phyloP scores from a whole-genome alignment of 176 grass and related monocot species.

The Bothriochloa decipiens region DNA sequence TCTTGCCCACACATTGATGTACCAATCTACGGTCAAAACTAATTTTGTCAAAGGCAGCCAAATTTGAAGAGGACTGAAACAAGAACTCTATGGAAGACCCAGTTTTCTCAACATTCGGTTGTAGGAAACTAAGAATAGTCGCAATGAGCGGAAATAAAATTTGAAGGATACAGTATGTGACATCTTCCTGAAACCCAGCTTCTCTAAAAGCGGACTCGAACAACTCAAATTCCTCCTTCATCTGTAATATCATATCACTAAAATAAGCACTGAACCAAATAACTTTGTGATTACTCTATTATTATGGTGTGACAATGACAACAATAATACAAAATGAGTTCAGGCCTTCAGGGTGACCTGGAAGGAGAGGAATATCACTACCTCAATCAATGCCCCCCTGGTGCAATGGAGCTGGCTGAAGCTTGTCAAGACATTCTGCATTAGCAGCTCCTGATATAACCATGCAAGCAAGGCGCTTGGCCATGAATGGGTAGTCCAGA shows the following conservation, averaged over 20 bases:
- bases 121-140: not conserved
- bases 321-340: not conserved
- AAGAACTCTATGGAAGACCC: conserved; percentile 38
- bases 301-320: conserved; percentile 1
- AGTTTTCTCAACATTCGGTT: not conserved
- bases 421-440: conserved; percentile 74
- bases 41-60: conserved; percentile 14
- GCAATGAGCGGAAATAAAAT: not conserved
- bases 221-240: conserved; percentile 66
- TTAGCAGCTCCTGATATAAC: conserved; percentile 67
- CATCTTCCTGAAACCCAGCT: conserved; percentile 59
- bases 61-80: conserved; percentile 25
- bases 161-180: conserved; percentile 74
- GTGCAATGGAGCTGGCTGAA: conserved; percentile 69
- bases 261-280: conserved; percentile 19
- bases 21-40: conserved; percentile 78
- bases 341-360: not conserved
- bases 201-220: conserved; percentile 62
- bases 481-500: conserved; percentile 64
- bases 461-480: conserved; percentile 86
- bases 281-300: conserved; percentile 10
- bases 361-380: conserved; percentile 33
- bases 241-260: conserved; percentile 52
- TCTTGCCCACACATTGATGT: conserved; percentile 85
- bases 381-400: conserved; percentile 52